A percentile compares a stretch with the other conserved stretches of the same genome.
Conservation (phyloP, 345 rosid species). For the Iberis pinnata region DNA sequence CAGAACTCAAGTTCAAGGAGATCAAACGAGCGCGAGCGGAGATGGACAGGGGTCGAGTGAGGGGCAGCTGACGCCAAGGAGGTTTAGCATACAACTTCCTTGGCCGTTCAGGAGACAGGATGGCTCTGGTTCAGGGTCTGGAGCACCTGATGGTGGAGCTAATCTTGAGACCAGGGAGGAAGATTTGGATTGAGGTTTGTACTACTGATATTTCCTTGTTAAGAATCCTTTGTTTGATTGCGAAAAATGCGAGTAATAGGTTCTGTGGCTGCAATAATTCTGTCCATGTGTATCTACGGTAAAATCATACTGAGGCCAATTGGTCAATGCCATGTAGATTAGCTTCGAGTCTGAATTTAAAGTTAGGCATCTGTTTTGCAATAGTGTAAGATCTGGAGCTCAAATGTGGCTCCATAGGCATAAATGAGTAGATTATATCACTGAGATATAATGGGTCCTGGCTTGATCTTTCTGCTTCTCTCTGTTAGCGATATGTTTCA, state of each 20-base stretch:
- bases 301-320: not conserved
- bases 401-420: constrained; percentile 1
- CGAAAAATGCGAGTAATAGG: constrained; percentile 8
- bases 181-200: constrained; percentile 53
- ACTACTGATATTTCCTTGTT: not conserved
- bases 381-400: not conserved
- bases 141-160: constrained; percentile 29
- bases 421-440: not conserved
- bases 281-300: constrained; percentile 3
- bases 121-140: constrained; percentile 35
- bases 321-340: not conserved
- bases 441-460: not conserved
- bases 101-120: constrained; percentile 46
- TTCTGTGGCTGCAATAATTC: constrained; percentile 10
- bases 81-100: constrained; percentile 60
- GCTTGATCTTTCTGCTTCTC: not conserved
- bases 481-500: not conserved
- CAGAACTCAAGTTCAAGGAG: constrained; percentile 32
- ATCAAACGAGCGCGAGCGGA: constrained; percentile 13
- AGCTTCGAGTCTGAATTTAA: constrained; percentile 1
- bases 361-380: constrained; percentile 2
- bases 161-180: constrained; percentile 39
- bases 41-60: constrained; percentile 17
- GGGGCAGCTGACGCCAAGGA: constrained; percentile 41
- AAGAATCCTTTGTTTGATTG: not conserved